These are phyloP conservation scores for Zasmidium cellare DNA, from an alignment of 2,329 filamentous ascomycete species.

Conservation along the genomic window DNA sequence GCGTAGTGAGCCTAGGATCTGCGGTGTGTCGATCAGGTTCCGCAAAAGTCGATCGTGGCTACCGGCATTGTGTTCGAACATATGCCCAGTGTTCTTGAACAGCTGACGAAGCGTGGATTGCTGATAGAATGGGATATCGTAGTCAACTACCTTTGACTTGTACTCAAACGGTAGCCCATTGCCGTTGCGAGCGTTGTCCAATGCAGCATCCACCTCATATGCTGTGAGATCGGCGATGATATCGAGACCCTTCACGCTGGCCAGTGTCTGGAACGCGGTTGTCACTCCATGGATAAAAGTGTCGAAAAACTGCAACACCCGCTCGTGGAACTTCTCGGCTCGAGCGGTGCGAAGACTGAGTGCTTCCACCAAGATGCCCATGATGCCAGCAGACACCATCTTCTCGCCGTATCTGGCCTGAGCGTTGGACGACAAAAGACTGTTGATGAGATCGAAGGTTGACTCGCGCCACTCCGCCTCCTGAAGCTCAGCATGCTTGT, in stretches of 20 bases:
- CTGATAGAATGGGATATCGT: constrained; percentile 87
- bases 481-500: constrained; percentile 58
- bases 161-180: constrained; percentile 71
- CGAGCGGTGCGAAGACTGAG: constrained; percentile 78
- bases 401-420: constrained; percentile 68
- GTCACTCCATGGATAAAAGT: constrained; percentile 78
- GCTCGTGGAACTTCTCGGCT: constrained; percentile 80
- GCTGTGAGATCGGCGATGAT: constrained; percentile 86
- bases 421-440: constrained; percentile 61
- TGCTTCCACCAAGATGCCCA: constrained; percentile 87
- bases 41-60: constrained; percentile 87
- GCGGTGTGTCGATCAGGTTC: constrained; percentile 91
- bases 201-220: constrained; percentile 71
- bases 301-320: constrained; percentile 84
- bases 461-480: constrained; percentile 88
- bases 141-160: constrained; percentile 83
- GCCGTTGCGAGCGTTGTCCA: constrained; percentile 65
- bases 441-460: constrained; percentile 82
- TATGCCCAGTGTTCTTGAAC: constrained; percentile 93
- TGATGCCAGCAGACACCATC: constrained; percentile 83
- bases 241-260: constrained; percentile 80
- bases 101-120: constrained; percentile 92
- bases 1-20: constrained; percentile 75
- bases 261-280: constrained; percentile 80
- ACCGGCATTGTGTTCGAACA: constrained; percentile 80